Conservation (phyloP, 768 basidiomycete genomes). For the Pisolithus orientalis region DNA sequence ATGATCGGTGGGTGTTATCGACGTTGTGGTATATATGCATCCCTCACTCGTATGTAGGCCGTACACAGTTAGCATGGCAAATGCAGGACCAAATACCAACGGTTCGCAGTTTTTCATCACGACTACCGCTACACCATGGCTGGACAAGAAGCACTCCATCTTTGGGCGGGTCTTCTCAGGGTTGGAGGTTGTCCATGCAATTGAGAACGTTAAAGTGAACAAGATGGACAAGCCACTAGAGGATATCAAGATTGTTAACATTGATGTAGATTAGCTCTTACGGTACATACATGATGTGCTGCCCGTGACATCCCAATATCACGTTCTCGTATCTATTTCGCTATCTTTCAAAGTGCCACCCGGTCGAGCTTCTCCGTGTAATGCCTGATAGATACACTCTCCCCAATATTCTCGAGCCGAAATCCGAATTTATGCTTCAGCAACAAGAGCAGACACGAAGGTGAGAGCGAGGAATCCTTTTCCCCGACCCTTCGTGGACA, state of each 20-base stretch:
- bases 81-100: conserved; percentile 85
- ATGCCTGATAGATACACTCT: conserved; percentile 23
- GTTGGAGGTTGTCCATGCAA: conserved; percentile 83
- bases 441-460: conserved; percentile 19
- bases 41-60: conserved; percentile 46
- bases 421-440: conserved; percentile 30
- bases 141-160: conserved; percentile 88
- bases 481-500: conserved; percentile 35
- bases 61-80: conserved; percentile 94
- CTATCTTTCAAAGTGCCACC: conserved; percentile 36
- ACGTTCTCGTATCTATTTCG: neutral
- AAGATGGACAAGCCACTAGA: conserved; percentile 87
- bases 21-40: neutral
- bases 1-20: conserved; percentile 62
- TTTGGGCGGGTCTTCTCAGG: conserved; percentile 88
- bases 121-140: conserved; percentile 88
- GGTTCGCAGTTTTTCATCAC: conserved; percentile 99
- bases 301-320: too few species aligned
- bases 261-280: conserved; percentile 56
- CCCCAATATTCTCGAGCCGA: conserved; percentile 23
- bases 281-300: neutral
- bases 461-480: conserved; percentile 9
- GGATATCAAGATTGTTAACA: conserved; percentile 85
- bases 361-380: conserved; percentile 36
- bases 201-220: conserved; percentile 86